phyloP scores from a whole-genome alignment of 495 filamentous ascomycete species.

The Hypoxylon lienhwacheense region DNA sequence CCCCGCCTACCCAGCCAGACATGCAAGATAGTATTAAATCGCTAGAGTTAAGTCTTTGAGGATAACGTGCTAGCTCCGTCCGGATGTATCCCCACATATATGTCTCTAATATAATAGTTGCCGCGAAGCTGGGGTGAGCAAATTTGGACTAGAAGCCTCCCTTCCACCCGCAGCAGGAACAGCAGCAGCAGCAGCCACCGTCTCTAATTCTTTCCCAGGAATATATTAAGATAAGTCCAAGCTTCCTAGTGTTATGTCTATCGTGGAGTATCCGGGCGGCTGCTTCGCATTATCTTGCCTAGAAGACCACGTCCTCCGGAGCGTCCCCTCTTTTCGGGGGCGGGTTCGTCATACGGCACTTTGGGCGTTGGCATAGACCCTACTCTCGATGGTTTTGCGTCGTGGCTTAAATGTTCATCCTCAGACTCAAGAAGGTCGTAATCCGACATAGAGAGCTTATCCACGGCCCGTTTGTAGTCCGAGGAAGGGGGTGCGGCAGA shows the following conservation, averaged over 20 bases:
- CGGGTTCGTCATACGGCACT: neutral
- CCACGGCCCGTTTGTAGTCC: constrained; percentile 30
- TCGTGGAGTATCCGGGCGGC: constrained; percentile 21
- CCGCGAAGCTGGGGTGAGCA: neutral
- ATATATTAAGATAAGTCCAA: neutral
- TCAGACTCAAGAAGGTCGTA: constrained; percentile 33
- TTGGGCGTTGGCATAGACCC: constrained; percentile 6
- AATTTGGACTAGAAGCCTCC: neutral
- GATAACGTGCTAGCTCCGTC: neutral
- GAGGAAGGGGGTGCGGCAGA: constrained; percentile 19
- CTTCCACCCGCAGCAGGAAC: neutral
- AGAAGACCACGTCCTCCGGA: constrained; percentile 17
- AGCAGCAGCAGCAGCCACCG: neutral
- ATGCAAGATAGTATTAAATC: constrained; percentile 13
- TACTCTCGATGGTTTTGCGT: constrained; percentile 3
- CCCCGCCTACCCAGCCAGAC: constrained; percentile 1
- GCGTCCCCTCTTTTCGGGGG: constrained; percentile 19
- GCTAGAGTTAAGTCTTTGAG: constrained; percentile 2
- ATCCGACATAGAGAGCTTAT: constrained; percentile 31
- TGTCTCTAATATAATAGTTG: constrained; percentile 8
- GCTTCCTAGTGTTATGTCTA: constrained; percentile 1
- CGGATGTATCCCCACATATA: constrained; percentile 3
- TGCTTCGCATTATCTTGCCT: constrained; percentile 27
- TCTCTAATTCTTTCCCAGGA: neutral
- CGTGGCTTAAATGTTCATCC: constrained; percentile 27